Conservation (phyloP, 305 asterid genomes). For the Fraxinus paxiana region DNA sequence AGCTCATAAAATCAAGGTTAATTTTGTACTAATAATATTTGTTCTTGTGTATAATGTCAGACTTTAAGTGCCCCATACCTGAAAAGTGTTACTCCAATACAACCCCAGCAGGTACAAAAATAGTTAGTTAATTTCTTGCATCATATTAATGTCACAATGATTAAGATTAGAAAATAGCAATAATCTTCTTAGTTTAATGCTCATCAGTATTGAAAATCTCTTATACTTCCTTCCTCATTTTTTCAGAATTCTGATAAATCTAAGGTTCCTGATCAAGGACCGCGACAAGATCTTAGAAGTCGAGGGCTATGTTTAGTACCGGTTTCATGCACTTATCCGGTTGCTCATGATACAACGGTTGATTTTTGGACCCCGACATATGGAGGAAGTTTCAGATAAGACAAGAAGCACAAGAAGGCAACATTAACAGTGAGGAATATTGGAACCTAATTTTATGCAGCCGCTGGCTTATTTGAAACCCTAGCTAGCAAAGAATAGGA, state of each 20-base stretch:
- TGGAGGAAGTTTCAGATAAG: conserved; percentile 74
- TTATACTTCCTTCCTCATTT: background rate
- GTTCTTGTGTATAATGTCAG: conserved; percentile 35
- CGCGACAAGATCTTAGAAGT: conserved; percentile 65
- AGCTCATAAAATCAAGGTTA: background rate
- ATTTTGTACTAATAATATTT: background rate
- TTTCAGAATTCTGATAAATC: conserved; percentile 52
- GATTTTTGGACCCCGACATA: conserved; percentile 92
- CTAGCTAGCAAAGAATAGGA: conserved; percentile 22
- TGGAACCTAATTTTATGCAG: background rate
- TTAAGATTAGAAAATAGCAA: background rate
- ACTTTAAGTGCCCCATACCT: conserved; percentile 71
- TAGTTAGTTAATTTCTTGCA: background rate
- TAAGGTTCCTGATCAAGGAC: conserved; percentile 48
- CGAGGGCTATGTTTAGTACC: conserved; percentile 90
- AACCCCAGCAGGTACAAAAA: conserved; percentile 56
- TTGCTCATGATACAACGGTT: conserved; percentile 69
- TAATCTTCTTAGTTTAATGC: background rate
- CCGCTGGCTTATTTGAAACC: background rate
- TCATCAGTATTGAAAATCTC: background rate
- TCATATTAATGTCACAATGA: background rate
- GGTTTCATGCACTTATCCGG: conserved; percentile 80
- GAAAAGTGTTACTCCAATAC: conserved; percentile 69
- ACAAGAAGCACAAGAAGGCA: background rate
- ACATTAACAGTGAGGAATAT: background rate